A percentile compares a stretch with the other conserved stretches of the same genome.
These are phyloP conservation scores for Zygoascus hellenicus DNA, from an alignment of 1,139 yeast species.

Conservation along the genomic window DNA sequence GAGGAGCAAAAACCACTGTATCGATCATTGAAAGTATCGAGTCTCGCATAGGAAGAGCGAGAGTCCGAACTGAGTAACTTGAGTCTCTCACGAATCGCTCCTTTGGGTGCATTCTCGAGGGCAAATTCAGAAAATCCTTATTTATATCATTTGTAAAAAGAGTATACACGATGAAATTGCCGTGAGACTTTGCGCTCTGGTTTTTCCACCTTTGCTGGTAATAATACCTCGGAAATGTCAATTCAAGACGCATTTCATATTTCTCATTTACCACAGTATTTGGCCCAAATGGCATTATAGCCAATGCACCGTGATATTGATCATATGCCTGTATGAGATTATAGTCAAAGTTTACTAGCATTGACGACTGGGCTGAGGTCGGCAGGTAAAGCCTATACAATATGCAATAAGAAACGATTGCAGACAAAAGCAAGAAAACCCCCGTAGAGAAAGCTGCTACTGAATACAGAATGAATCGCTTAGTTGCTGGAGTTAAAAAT, in stretches of 20 bases:
- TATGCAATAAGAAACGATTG: conserved; percentile 21
- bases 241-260: conserved; percentile 17
- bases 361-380: conserved; percentile 1
- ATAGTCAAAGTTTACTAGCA: conserved; percentile 7
- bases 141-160: conserved; percentile 17
- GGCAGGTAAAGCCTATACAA: conserved; percentile 25
- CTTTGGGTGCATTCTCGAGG: conserved; percentile 10
- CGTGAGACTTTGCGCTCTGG: conserved; percentile 15
- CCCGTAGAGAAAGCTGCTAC: conserved; percentile 9
- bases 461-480: conserved; percentile 17
- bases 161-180: conserved; percentile 32
- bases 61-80: conserved; percentile 18
- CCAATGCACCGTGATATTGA: conserved; percentile 5
- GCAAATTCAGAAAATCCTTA: conserved; percentile 9
- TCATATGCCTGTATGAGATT: conserved; percentile 3
- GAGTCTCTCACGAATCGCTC: conserved; percentile 5
- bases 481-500: background rate
- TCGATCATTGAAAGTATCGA: conserved; percentile 27
- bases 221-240: conserved; percentile 30
- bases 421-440: conserved; percentile 16
- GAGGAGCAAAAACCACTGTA: conserved; percentile 28
- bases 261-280: conserved; percentile 2
- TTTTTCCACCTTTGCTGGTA: conserved; percentile 19
- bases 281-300: conserved; percentile 1
- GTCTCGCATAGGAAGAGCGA: conserved; percentile 30